Evolutionary conservation across 2,329 filamentous ascomycete species (phyloP), one percentile per base, ranked within the genome.

Genomic region (Sclerotinia nivalis): DNA sequence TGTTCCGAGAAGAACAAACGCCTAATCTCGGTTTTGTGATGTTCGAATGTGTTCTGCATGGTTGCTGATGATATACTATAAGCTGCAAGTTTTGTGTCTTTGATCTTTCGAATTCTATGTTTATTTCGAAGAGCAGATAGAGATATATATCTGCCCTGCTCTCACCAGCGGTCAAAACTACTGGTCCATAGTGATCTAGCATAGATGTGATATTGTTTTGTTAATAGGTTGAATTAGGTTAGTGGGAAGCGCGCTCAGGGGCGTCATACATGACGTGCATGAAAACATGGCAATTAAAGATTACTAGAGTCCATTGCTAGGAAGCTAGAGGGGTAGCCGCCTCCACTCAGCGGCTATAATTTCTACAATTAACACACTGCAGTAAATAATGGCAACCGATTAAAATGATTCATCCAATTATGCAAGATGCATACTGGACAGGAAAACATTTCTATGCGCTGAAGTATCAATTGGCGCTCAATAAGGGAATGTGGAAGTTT

Each of bases 201-300:
- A 62, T 56, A 56, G 37, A 65, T 69, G 59, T 55, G 47, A 69
- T 56, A 65, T 65, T 34, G 28, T n/a, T 49, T 47, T 55, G 40
- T 65, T 69, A 59, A 69, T 69, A 65, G 67, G 67, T 55, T 65
- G 25, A 55, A 47, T 69, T 20, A n/a, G n/a, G 49, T 18, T 34
- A 55, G 67, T 55, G 67, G 67, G 59, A 69, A 69, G 59, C 59
- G 67, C 67, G 67, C 59, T 69, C 59, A 62, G 37, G 66, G 60
- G n/a, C 56, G 50, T 65, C 49, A 55, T 65, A 69, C 58, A 69
- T 69, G 59, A 69, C 67, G 58, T 65, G 67, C 67, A 69, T 68
- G 66, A 64, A 62, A 62, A 40, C 37, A 62, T 62, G 66, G 47
- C 34, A 68, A 60, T 61, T 43, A 56, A 62, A 56, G 50, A 55